Conservation (phyloP, 495 filamentous ascomycete genomes). For the Symbiotaphrina buchneri region DNA sequence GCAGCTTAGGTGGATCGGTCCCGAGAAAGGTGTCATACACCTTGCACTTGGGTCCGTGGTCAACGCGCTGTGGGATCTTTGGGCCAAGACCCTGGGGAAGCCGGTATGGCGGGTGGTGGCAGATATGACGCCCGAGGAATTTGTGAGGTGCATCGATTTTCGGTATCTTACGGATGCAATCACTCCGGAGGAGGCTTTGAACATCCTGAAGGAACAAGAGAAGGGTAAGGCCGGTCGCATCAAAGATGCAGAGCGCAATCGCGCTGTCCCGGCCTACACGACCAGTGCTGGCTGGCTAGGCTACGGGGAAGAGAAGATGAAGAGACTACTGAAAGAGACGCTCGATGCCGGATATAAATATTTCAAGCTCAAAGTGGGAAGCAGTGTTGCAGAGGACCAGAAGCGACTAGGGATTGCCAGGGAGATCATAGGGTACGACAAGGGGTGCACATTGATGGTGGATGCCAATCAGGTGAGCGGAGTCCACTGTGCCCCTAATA, state of each 20-base stretch:
- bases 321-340: conserved; percentile 43
- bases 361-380: conserved; percentile 87
- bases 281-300: conserved; percentile 87
- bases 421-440: conserved; percentile 66
- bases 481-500: not conserved
- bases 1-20: conserved; percentile 86
- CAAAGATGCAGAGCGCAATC: conserved; percentile 39
- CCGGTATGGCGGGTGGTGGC: conserved; percentile 81
- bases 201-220: conserved; percentile 38
- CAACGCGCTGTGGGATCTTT: conserved; percentile 89
- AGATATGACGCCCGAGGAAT: conserved; percentile 72
- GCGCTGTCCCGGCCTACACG: conserved; percentile 76
- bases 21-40: conserved; percentile 89
- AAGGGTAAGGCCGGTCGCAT: conserved; percentile 41
- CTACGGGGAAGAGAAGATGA: conserved; percentile 76
- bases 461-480: conserved; percentile 64
- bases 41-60: conserved; percentile 77
- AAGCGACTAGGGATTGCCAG: conserved; percentile 49
- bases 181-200: conserved; percentile 62
- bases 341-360: conserved; percentile 55
- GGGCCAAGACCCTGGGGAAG: conserved; percentile 69
- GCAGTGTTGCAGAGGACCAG: conserved; percentile 43
- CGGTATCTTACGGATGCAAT: conserved; percentile 87
- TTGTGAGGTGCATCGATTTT: conserved; percentile 78
- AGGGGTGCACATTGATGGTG: conserved; percentile 78